A percentile compares a stretch with the other conserved stretches of the same genome.
phyloP scores from a whole-genome alignment of 2,329 filamentous ascomycete species.

The Talaromyces sp. region DNA sequence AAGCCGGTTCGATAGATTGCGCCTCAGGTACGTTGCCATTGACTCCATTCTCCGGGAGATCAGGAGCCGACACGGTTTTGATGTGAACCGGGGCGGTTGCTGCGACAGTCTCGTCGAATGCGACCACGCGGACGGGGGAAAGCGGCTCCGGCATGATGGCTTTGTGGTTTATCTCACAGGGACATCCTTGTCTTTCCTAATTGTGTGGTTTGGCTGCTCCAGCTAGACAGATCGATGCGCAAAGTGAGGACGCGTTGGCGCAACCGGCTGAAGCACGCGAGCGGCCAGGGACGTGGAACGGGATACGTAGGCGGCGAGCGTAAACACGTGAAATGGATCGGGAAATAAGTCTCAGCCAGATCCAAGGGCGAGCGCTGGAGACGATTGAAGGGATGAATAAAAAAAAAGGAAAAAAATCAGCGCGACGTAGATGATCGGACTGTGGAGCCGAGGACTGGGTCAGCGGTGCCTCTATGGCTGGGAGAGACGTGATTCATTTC shows the following conservation, averaged over 20 bases:
- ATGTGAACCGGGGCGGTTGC: slow-evolving; percentile 18
- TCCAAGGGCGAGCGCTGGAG: background rate
- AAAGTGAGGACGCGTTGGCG: background rate
- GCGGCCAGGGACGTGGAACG: background rate
- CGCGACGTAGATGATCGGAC: background rate
- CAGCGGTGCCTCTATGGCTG: background rate
- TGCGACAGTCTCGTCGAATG: slow-evolving; percentile 22
- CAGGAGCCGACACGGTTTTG: slow-evolving; percentile 24
- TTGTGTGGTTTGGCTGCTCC: background rate
- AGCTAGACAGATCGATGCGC: background rate
- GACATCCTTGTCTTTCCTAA: background rate
- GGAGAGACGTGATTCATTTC: background rate
- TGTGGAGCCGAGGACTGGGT: background rate
- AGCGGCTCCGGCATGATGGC: slow-evolving; percentile 20
- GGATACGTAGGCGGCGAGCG: background rate
- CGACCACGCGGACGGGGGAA: slow-evolving; percentile 19
- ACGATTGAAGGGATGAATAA: background rate
- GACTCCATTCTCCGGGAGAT: slow-evolving; percentile 17
- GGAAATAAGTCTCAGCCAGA: background rate
- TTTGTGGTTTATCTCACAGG: background rate
- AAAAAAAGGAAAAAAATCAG: background rate
- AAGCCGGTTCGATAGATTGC: background rate
- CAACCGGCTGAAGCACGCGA: background rate
- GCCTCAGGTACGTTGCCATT: slow-evolving; percentile 12
- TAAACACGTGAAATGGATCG: background rate